A percentile compares a stretch with the other conserved stretches of the same genome.
Evolutionary conservation across 2,329 filamentous ascomycete genomes (phyloP).

Genomic region (Ophiostoma sp.): DNA sequence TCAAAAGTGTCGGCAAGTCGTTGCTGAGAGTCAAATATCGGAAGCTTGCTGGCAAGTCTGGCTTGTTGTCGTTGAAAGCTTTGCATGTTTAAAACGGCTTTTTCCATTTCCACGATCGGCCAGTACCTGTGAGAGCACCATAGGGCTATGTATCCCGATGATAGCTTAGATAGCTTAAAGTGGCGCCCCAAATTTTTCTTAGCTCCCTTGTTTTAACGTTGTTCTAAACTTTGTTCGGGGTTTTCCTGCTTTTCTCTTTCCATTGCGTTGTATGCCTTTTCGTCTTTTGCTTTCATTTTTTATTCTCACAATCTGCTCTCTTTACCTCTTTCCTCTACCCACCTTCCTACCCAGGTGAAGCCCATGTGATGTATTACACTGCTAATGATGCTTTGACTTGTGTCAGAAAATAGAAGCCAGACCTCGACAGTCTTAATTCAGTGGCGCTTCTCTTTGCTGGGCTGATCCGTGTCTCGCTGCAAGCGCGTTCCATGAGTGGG

Average conservation of each 20-base stretch:
- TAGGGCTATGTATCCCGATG: constrained; percentile 3
- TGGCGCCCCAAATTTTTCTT: constrained; percentile 3
- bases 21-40: not conserved
- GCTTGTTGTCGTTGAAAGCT: not conserved
- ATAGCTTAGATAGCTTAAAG: constrained; percentile 15
- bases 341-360: not conserved
- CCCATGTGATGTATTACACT: not conserved
- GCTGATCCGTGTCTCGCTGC: not conserved
- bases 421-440: not conserved
- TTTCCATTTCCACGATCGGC: constrained; percentile 5
- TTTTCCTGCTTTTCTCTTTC: not conserved
- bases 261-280: not conserved
- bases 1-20: not conserved
- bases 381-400: not conserved
- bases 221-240: not conserved
- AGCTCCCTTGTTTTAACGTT: not conserved
- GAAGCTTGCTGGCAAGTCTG: not conserved
- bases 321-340: not conserved
- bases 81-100: not conserved
- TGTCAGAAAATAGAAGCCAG: not conserved
- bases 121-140: constrained; percentile 1
- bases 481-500: not conserved
- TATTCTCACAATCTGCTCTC: not conserved
- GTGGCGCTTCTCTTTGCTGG: not conserved
- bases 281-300: not conserved